phyloP scores from a whole-genome alignment of 495 filamentous ascomycete species.

The Letharia columbiana region DNA sequence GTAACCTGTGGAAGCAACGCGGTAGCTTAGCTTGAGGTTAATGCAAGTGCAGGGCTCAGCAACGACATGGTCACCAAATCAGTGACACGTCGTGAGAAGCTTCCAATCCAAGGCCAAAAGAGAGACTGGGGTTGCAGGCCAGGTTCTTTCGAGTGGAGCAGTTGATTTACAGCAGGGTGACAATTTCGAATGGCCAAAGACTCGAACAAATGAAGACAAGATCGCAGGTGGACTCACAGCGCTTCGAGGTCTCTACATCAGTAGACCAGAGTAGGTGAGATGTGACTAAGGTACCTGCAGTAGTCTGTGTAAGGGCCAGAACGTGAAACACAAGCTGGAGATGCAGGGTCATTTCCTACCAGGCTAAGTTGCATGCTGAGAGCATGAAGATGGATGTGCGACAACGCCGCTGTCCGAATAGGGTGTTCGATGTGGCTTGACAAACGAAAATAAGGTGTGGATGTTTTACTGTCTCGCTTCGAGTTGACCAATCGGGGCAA shows the following conservation, averaged over 20 bases:
- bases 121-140: too few relatives aligned
- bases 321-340: background rate
- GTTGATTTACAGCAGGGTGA: too few relatives aligned
- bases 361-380: background rate
- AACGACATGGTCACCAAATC: too few relatives aligned
- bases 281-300: background rate
- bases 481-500: background rate
- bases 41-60: too few relatives aligned
- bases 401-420: background rate
- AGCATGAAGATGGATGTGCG: background rate
- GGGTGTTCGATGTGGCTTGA: background rate
- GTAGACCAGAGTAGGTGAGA: background rate
- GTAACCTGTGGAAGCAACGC: too few relatives aligned
- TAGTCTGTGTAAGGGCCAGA: background rate
- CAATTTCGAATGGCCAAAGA: background rate
- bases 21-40: too few relatives aligned
- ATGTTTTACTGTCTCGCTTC: background rate
- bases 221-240: background rate
- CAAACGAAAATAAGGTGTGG: background rate
- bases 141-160: too few relatives aligned
- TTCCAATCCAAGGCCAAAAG: too few relatives aligned
- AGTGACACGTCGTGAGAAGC: too few relatives aligned
- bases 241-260: background rate
- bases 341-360: background rate
- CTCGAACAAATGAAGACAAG: background rate